phyloP scores from a whole-genome alignment of 805 yeast species.

The Cyberlindnera mrakii region DNA sequence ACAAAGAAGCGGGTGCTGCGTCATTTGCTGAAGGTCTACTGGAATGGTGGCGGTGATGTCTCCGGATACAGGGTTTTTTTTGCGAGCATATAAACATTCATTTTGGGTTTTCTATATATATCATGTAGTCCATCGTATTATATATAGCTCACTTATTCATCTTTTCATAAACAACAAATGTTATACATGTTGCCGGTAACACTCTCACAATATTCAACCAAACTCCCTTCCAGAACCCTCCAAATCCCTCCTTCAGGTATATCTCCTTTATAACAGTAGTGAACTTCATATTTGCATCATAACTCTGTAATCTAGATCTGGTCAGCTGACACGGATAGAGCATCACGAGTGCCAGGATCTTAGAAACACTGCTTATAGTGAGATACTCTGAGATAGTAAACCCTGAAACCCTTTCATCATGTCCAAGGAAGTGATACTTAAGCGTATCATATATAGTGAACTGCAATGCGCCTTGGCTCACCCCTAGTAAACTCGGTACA shows the following conservation, averaged over 20 bases:
- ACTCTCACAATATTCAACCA: constrained; percentile 74
- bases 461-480: constrained; percentile 85
- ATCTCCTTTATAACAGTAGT: constrained; percentile 33
- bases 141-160: constrained; percentile 26
- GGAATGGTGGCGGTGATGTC: not conserved
- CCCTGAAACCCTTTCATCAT: constrained; percentile 13
- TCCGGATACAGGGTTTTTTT: not conserved
- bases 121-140: not conserved
- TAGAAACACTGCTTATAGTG: constrained; percentile 60
- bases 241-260: constrained; percentile 44
- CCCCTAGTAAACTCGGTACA: constrained; percentile 70
- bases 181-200: constrained; percentile 88
- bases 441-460: constrained; percentile 79
- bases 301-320: constrained; percentile 66
- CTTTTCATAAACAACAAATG: constrained; percentile 79
- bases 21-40: not conserved
- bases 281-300: constrained; percentile 28
- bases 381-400: constrained; percentile 54
- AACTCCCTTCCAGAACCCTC: constrained; percentile 81
- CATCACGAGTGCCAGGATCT: constrained; percentile 56
- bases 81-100: not conserved
- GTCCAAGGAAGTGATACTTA: constrained; percentile 36
- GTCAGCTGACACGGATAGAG: constrained; percentile 85
- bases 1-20: not conserved
- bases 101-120: not conserved